phyloP scores from a whole-genome alignment of 495 filamentous ascomycete genomes.

The Daldinia concentrica region DNA sequence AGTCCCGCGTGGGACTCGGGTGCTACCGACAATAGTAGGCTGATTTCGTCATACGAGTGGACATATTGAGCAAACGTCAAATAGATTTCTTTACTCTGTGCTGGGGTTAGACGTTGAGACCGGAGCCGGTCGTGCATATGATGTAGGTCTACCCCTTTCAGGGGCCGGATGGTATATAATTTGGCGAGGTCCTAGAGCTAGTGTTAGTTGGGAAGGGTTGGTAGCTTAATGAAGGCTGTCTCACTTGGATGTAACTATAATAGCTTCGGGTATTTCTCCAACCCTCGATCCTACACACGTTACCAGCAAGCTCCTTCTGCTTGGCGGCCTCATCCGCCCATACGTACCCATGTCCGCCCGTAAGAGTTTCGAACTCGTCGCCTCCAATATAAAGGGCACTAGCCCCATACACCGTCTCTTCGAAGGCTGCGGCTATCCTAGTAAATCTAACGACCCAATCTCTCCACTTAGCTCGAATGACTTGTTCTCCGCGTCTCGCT shows the following conservation, averaged over 20 bases:
- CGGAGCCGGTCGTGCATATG: constrained; percentile 93
- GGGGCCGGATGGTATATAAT: constrained; percentile 72
- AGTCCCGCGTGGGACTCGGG: constrained; percentile 89
- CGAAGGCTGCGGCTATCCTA: constrained; percentile 89
- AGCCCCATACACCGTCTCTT: constrained; percentile 92
- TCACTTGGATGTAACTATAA: constrained; percentile 89
- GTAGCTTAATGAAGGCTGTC: constrained; percentile 6
- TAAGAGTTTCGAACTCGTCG: constrained; percentile 70
- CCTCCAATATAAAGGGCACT: constrained; percentile 89
- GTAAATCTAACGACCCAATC: constrained; percentile 92
- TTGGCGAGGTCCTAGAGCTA: constrained; percentile 66
- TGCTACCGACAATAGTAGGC: constrained; percentile 83
- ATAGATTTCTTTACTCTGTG: constrained; percentile 81
- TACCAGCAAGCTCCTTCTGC: constrained; percentile 84
- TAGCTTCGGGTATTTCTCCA: constrained; percentile 96
- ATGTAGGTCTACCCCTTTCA: constrained; percentile 84
- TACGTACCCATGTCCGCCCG: constrained; percentile 88
- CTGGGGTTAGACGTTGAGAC: constrained; percentile 73
- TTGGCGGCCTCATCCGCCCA: constrained; percentile 87
- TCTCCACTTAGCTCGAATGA: constrained; percentile 88
- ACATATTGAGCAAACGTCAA: constrained; percentile 78
- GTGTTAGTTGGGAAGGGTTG: constrained; percentile 6
- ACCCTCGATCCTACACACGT: constrained; percentile 90
- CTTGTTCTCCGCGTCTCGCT: constrained; percentile 87
- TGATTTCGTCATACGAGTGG: constrained; percentile 85